Evolutionary conservation across 2,329 filamentous ascomycete genomes (phyloP).

Genomic region (Fusarium marasasianum): DNA sequence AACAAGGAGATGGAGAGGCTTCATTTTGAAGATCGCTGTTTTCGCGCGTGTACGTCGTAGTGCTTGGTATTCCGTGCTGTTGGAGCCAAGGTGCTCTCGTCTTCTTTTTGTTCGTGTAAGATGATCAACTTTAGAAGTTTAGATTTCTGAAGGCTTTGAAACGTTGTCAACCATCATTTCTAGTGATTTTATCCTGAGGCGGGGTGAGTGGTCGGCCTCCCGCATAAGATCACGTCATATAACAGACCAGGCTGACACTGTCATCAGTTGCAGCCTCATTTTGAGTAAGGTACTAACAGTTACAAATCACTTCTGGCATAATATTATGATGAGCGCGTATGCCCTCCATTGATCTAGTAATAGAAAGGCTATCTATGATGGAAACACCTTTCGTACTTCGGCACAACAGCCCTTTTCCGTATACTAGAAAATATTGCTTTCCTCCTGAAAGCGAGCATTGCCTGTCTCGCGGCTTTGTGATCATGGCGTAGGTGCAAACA

Average conservation of each 20-base stretch:
- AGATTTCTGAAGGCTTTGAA: neutral
- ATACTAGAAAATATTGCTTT: too few relatives aligned
- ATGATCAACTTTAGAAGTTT: neutral
- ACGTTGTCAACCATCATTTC: neutral
- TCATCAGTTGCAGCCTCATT: neutral
- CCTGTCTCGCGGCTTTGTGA: too few relatives aligned
- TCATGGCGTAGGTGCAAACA: too few relatives aligned
- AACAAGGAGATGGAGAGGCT: neutral
- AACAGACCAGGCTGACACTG: neutral
- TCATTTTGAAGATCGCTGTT: neutral
- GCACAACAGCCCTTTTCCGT: too few relatives aligned
- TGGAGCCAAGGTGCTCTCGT: neutral
- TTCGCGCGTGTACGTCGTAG: neutral
- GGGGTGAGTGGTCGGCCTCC: neutral
- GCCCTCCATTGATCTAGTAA: too few relatives aligned
- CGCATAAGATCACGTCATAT: neutral
- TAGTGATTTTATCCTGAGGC: neutral
- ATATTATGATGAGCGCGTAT: too few relatives aligned
- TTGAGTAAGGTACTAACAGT: too few relatives aligned
- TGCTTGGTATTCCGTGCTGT: neutral
- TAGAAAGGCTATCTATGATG: too few relatives aligned
- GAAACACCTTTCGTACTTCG: too few relatives aligned
- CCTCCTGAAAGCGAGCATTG: too few relatives aligned
- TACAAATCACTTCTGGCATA: too few relatives aligned
- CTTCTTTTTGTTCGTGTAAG: neutral